These are phyloP conservation scores for Metarhizium humberi DNA, from an alignment of 2,329 filamentous ascomycete genomes.

Conservation along the genomic window DNA sequence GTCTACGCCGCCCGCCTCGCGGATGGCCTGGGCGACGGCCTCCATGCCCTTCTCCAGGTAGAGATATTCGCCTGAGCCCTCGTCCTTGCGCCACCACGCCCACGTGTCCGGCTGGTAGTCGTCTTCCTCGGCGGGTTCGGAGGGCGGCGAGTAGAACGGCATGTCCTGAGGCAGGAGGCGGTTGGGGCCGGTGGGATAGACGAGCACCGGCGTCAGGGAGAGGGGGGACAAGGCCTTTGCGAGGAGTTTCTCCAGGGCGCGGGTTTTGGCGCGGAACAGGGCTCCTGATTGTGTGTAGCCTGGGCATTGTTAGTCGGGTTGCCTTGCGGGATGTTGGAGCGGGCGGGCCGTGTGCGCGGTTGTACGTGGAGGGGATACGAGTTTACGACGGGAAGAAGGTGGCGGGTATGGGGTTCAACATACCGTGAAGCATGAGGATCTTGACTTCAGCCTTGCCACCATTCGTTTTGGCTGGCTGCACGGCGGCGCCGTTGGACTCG, in stretches of 20 bases:
- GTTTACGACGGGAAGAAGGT: no score
- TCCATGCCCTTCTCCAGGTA: slow-evolving; percentile 61
- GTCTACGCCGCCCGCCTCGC: slow-evolving; percentile 59
- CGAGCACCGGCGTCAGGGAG: slow-evolving; percentile 42
- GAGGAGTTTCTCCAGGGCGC: slow-evolving; percentile 74
- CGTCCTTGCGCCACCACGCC: slow-evolving; percentile 74
- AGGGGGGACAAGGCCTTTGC: slow-evolving; percentile 59
- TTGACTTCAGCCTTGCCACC: slow-evolving; percentile 44
- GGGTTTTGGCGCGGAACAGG: slow-evolving; percentile 80
- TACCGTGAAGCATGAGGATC: slow-evolving; percentile 71
- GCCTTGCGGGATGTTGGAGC: neutral
- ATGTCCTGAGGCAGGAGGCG: slow-evolving; percentile 56
- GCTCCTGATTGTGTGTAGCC: slow-evolving; percentile 87
- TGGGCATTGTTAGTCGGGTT: slow-evolving; percentile 16
- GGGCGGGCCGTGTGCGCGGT: neutral
- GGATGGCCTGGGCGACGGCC: slow-evolving; percentile 51
- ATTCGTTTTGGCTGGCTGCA: neutral
- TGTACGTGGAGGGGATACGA: neutral
- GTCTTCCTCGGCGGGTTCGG: slow-evolving; percentile 28
- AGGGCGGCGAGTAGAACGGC: slow-evolving; percentile 52
- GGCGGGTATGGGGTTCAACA: slow-evolving; percentile 7
- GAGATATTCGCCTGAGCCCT: slow-evolving; percentile 53
- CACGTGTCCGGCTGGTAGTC: slow-evolving; percentile 57
- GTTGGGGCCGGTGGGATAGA: slow-evolving; percentile 62
- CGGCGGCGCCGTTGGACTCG: neutral